Conservation (phyloP, 2,329 filamentous ascomycete genomes). For the Exophiala sp. region DNA sequence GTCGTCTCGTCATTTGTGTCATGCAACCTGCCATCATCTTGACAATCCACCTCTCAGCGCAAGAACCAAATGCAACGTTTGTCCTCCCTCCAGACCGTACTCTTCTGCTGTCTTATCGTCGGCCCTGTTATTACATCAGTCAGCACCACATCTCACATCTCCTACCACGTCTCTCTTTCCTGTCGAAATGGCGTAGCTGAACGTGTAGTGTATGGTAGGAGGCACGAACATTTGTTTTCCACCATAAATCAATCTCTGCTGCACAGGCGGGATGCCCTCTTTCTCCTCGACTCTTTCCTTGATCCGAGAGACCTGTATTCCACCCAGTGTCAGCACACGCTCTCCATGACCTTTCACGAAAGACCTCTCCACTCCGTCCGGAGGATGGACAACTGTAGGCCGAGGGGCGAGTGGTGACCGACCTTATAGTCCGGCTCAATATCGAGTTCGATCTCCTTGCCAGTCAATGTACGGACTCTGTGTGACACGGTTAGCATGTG, state of each 20-base stretch:
- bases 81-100: slow-evolving; percentile 85
- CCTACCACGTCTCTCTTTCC: background rate
- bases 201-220: background rate
- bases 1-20: too few relatives aligned
- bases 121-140: slow-evolving; percentile 57
- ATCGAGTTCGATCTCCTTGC: slow-evolving; percentile 98
- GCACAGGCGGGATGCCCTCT: slow-evolving; percentile 93
- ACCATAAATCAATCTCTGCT: slow-evolving; percentile 92
- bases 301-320: slow-evolving; percentile 76
- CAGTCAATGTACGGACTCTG: slow-evolving; percentile 95
- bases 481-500: slow-evolving; percentile 9
- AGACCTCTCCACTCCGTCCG: too few relatives aligned
- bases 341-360: background rate
- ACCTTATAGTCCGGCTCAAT: slow-evolving; percentile 95
- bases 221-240: slow-evolving; percentile 91
- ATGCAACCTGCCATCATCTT: background rate
- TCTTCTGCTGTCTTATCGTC: slow-evolving; percentile 92
- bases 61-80: slow-evolving; percentile 91
- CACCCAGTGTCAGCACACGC: slow-evolving; percentile 1
- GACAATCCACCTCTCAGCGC: slow-evolving; percentile 74
- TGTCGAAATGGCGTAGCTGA: background rate
- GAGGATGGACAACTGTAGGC: background rate
- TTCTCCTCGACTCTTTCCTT: slow-evolving; percentile 99
- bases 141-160: background rate
- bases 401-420: slow-evolving; percentile 20